Evolutionary conservation across 2,329 filamentous ascomycete genomes (phyloP).

Genomic region (Sporothrix brasiliensis): DNA sequence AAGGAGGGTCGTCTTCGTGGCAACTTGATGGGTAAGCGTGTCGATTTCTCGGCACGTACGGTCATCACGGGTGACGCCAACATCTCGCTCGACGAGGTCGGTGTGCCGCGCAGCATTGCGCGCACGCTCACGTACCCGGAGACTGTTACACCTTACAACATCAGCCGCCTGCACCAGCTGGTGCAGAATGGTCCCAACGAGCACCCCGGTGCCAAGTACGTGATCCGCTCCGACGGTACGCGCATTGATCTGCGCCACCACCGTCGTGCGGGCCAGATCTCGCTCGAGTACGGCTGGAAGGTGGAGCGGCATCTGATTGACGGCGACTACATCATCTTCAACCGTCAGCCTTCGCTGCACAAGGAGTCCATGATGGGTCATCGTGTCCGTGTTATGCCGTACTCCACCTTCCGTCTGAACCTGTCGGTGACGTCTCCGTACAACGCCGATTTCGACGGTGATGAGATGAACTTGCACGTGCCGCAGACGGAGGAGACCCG

Average conservation of each 20-base stretch:
- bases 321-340: constrained; percentile 98
- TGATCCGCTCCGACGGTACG: constrained; percentile 90
- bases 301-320: constrained; percentile 96
- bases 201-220: constrained; percentile 94
- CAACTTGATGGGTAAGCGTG: constrained; percentile 99
- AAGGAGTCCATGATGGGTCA: constrained; percentile 99
- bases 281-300: constrained; percentile 95
- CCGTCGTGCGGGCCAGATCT: constrained; percentile 82
- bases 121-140: constrained; percentile 94
- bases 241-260: constrained; percentile 94
- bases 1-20: constrained; percentile 97
- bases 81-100: constrained; percentile 92
- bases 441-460: constrained; percentile 99
- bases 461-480: constrained; percentile 99
- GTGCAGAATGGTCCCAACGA: constrained; percentile 93
- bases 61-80: constrained; percentile 99
- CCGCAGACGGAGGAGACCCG: constrained; percentile 96
- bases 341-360: constrained; percentile 97
- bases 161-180: constrained; percentile 82
- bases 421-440: constrained; percentile 97
- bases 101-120: constrained; percentile 91
- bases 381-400: constrained; percentile 95
- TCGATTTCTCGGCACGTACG: constrained; percentile 98
- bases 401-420: constrained; percentile 97
- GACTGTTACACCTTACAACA: constrained; percentile 97